Evolutionary conservation across 2,329 filamentous ascomycete species (phyloP), one percentile per base, ranked within the genome.

Genomic region (Aspergillus aculeatus): DNA sequence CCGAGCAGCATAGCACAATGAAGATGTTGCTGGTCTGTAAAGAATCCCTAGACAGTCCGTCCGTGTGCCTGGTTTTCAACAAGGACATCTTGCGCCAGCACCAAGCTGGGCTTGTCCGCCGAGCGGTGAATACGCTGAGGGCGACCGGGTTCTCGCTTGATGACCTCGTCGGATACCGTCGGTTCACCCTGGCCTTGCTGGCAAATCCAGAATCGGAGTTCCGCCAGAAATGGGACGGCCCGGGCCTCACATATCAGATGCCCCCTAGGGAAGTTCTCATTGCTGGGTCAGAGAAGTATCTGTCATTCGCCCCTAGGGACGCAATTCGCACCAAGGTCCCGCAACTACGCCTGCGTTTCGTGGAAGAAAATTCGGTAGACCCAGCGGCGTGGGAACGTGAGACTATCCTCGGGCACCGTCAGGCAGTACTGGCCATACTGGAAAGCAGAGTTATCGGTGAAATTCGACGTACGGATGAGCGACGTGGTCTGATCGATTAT

Each of bases 211-310:
- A 54, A 44, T 48, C 65, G 2, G 47, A 56, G 2, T 74, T 71
- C 48, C 66, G 58, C 38, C 55, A 57, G 38, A 71, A 72, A 58
- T 77, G 75, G 75, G 61, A 48, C n/a, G 60, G 60, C 1, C 61
- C 73, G 14, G 65, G 71, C 23, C 62, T 71, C 5, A 62, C 71
- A 54, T 74, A 75, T 44, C 62, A 70, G 12, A 60, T 68, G 31
- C 68, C 75, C 5, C 66, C 72, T 2, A 58, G 56, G 4, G 66
- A 75, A 48, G 62, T 71, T n/a, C 62, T 77, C 19, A 64, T 66
- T 4, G 50, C 67, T 5, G 62, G 75, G n/a, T 74, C 73, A 0
- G 74, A 77, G 63, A 76, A 72, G 41, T 78, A 76, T 57, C 67
- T 73, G 32, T 57, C 68, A 0, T 59, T 74, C n/a, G 35, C 61